phyloP scores from a whole-genome alignment of 2,329 filamentous ascomycete genomes.

The Setomelanomma holmii region DNA sequence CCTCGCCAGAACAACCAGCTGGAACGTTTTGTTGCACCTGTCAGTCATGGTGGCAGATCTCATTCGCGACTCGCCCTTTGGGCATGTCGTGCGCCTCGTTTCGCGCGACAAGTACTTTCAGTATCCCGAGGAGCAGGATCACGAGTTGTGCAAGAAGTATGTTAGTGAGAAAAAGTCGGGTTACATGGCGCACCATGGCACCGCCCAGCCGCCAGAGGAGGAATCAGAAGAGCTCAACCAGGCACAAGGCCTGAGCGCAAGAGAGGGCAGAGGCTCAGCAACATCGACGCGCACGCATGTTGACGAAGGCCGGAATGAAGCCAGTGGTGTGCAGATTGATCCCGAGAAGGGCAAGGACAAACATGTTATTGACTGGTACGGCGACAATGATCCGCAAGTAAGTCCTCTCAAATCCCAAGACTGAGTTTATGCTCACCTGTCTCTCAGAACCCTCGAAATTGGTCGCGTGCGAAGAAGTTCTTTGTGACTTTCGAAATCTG shows the following conservation, averaged over 20 bases:
- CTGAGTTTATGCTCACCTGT: neutral
- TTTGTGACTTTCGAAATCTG: slow-evolving; percentile 57
- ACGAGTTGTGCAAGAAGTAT: slow-evolving; percentile 57
- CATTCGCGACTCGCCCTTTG: slow-evolving; percentile 31
- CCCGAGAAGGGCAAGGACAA: slow-evolving; percentile 61
- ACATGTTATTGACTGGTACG: slow-evolving; percentile 61
- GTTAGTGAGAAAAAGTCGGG: slow-evolving; percentile 59
- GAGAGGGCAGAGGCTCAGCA: slow-evolving; percentile 14
- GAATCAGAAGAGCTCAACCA: slow-evolving; percentile 27
- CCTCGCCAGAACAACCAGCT: too few relatives aligned
- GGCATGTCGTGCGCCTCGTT: slow-evolving; percentile 52
- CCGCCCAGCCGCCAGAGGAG: slow-evolving; percentile 46
- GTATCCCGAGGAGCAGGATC: slow-evolving; percentile 58
- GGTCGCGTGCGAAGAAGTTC: slow-evolving; percentile 53
- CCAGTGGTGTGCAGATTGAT: slow-evolving; percentile 55
- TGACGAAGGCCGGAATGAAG: slow-evolving; percentile 32
- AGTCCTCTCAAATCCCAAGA: neutral
- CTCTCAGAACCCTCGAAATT: slow-evolving; percentile 56
- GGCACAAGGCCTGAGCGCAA: slow-evolving; percentile 14
- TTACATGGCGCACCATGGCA: slow-evolving; percentile 56
- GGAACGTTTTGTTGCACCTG: neutral
- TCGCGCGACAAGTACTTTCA: slow-evolving; percentile 47
- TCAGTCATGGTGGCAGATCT: slow-evolving; percentile 19
- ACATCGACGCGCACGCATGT: slow-evolving; percentile 23
- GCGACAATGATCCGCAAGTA: slow-evolving; percentile 54